Evolutionary conservation across 768 basidiomycete genomes (phyloP).

Genomic region (Boletus coccyginus): DNA sequence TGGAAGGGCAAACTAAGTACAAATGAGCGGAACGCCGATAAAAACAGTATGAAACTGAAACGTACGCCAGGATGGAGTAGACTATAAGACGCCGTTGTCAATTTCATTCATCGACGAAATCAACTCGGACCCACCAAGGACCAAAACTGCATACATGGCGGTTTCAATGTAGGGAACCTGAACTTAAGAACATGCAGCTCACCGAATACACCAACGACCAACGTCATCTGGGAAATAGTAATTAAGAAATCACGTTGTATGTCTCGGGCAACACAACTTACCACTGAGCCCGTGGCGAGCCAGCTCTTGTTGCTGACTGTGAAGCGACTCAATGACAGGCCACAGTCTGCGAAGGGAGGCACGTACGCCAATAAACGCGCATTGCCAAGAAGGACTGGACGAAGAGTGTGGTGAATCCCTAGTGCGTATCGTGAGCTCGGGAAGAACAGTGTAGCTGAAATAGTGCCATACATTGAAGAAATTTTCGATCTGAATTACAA

Average conservation of each 20-base stretch:
- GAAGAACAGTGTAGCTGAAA: background rate
- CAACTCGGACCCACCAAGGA: slow-evolving; percentile 29
- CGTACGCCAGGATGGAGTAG: background rate
- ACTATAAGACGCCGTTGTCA: background rate
- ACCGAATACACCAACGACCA: slow-evolving; percentile 42
- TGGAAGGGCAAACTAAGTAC: slow-evolving; percentile 36
- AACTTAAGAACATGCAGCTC: background rate
- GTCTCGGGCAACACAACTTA: background rate
- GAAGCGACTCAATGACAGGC: slow-evolving; percentile 3
- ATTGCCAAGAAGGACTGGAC: slow-evolving; percentile 51
- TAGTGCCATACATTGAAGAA: too few relatives aligned
- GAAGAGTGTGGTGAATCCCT: slow-evolving; percentile 44
- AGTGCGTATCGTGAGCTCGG: background rate
- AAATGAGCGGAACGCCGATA: slow-evolving; percentile 2
- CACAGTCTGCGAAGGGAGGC: too few relatives aligned
- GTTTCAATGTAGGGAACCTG: background rate
- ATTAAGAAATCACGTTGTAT: background rate
- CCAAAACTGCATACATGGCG: slow-evolving; percentile 18
- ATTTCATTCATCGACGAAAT: background rate
- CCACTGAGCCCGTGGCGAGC: slow-evolving; percentile 34
- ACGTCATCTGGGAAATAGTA: background rate
- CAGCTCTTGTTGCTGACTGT: slow-evolving; percentile 49
- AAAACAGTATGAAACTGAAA: background rate
- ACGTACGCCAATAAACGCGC: too few relatives aligned
- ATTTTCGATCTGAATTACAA: background rate